Conservation (phyloP, 75 land plant species). For the Selaginella moellendorffii region DNA sequence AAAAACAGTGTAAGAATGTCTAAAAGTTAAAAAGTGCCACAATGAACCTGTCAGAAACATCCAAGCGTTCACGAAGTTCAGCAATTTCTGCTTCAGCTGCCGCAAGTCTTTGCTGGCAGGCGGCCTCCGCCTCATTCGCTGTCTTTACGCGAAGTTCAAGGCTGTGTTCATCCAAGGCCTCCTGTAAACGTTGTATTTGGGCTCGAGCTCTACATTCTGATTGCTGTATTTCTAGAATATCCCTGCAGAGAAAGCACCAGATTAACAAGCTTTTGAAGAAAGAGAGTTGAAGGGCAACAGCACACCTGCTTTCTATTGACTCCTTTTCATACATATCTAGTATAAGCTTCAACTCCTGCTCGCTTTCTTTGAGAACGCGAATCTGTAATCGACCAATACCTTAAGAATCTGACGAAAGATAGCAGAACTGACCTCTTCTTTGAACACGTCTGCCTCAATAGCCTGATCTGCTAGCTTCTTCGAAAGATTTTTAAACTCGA, state of each 20-base stretch:
- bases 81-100: constrained; percentile 93
- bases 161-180: constrained; percentile 71
- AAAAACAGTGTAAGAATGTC: neutral
- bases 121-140: constrained; percentile 93
- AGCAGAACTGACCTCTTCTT: constrained; percentile 26
- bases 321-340: constrained; percentile 89
- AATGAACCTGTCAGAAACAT: constrained; percentile 57
- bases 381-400: constrained; percentile 26
- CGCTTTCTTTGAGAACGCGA: constrained; percentile 44
- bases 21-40: neutral
- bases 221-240: constrained; percentile 51
- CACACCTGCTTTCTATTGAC: constrained; percentile 60
- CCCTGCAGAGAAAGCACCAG: constrained; percentile 32
- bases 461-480: constrained; percentile 35
- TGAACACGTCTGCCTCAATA: constrained; percentile 47
- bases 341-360: constrained; percentile 57
- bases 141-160: constrained; percentile 79
- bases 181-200: constrained; percentile 63
- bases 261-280: too few relatives aligned
- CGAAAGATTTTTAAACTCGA: constrained; percentile 36
- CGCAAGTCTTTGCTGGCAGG: constrained; percentile 77
- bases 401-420: neutral
- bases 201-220: constrained; percentile 79
- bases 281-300: too few relatives aligned
- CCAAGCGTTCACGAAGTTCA: constrained; percentile 56